phyloP scores from a whole-genome alignment of 768 basidiomycete genomes.

The Strobilomyces confusus region DNA sequence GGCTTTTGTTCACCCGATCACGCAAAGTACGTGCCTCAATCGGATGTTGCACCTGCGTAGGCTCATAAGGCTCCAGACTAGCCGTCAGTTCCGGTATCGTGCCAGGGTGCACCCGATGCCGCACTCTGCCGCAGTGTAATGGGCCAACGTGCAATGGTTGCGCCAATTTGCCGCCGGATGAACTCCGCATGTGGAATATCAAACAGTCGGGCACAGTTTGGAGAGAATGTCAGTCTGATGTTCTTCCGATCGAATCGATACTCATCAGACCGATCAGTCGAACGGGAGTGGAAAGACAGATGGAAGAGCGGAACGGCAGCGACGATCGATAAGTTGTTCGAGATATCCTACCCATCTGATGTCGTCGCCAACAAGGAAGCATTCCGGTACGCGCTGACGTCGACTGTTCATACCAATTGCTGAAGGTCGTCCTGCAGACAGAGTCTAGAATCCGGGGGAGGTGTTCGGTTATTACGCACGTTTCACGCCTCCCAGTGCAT shows the following conservation, averaged over 20 bases:
- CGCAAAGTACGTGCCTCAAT: constrained; percentile 41
- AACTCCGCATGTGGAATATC: constrained; percentile 47
- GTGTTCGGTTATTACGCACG: constrained; percentile 47
- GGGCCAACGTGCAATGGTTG: constrained; percentile 49
- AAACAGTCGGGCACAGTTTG: constrained; percentile 43
- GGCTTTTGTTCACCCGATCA: constrained; percentile 60
- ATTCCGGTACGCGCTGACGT: constrained; percentile 39
- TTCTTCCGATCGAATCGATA: constrained; percentile 13
- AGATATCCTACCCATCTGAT: constrained; percentile 36
- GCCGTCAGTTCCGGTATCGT: constrained; percentile 48
- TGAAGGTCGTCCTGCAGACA: constrained; percentile 11
- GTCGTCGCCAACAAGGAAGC: constrained; percentile 39
- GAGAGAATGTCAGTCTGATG: constrained; percentile 45
- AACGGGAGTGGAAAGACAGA: constrained; percentile 48
- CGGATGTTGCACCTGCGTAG: constrained; percentile 3
- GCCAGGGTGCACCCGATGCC: constrained; percentile 49
- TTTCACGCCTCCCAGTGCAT: constrained; percentile 66
- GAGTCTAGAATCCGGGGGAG: constrained; percentile 34
- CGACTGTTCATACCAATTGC: neutral
- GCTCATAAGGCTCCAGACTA: constrained; percentile 35
- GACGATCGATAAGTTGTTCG: constrained; percentile 53
- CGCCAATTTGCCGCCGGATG: constrained; percentile 41
- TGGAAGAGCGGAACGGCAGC: constrained; percentile 33
- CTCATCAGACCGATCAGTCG: constrained; percentile 39
- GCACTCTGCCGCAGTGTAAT: constrained; percentile 41